Evolutionary conservation across 2,329 filamentous ascomycete genomes (phyloP).

Genomic region (Aspergillus ochraceoroseus): DNA sequence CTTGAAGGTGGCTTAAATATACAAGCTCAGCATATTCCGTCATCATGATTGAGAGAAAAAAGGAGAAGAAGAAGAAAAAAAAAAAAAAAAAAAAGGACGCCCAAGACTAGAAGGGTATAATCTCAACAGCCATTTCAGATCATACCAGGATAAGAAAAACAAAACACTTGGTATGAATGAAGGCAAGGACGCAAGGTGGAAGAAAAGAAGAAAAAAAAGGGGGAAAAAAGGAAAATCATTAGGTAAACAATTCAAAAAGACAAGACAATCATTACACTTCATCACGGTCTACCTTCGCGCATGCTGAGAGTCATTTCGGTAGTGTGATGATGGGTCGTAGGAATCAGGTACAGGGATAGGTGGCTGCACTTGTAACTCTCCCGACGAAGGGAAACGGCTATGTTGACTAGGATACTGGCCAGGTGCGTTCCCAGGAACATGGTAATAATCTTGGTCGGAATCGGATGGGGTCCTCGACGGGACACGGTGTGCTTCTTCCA

Average conservation of each 20-base stretch:
- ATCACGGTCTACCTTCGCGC: slow-evolving; percentile 2
- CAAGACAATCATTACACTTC: neutral
- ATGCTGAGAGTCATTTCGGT: slow-evolving; percentile 22
- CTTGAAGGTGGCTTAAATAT: neutral
- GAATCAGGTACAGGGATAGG: slow-evolving; percentile 33
- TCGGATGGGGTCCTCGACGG: slow-evolving; percentile 20
- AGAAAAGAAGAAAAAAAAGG: neutral
- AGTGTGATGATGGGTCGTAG: slow-evolving; percentile 26
- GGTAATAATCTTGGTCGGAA: slow-evolving; percentile 18
- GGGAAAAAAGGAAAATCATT: slow-evolving; percentile 7
- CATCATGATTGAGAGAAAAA: neutral
- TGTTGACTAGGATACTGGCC: neutral
- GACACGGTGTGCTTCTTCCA: slow-evolving; percentile 17
- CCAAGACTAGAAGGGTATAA: slow-evolving; percentile 9
- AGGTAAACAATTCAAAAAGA: neutral
- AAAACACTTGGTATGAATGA: too few relatives aligned
- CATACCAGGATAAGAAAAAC: too few relatives aligned
- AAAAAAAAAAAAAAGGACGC: slow-evolving; percentile 3
- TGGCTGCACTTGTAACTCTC: slow-evolving; percentile 26
- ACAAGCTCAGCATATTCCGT: slow-evolving; percentile 1
- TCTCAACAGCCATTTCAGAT: slow-evolving; percentile 14
- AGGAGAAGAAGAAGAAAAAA: slow-evolving; percentile 1
- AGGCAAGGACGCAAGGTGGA: too few relatives aligned
- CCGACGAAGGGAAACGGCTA: slow-evolving; percentile 18
- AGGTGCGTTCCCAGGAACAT: slow-evolving; percentile 8